Evolutionary conservation across 2,329 filamentous ascomycete genomes (phyloP), one percentile per base, ranked within the genome.

Genomic region (Penicillium hordei): DNA sequence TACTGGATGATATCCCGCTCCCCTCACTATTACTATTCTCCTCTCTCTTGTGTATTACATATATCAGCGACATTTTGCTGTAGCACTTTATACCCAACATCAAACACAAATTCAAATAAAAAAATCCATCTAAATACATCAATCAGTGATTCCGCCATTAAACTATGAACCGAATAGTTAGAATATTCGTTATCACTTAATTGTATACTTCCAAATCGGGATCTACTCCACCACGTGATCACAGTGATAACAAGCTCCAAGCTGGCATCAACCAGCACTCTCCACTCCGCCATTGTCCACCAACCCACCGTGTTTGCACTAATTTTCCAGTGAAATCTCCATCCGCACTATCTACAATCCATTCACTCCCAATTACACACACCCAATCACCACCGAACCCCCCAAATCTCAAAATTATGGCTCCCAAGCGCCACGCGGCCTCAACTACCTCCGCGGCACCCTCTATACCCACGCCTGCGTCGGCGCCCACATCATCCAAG

Each of bases 341-440:
- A 27, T 34, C 34, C 0, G 9, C 2, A 2, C 6, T 21, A 17
- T 21, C 10, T 21, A 6, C 3, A 43, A 44, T 15, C 2, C 0
- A 38, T 31, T 1, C 40, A 49, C 6, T 5, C 5, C n/a, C 34
- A 45, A 23, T 40, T 29, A 43, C 45, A 63, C 72, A 59, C 64
- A 7, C 59, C 69, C 21, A 73, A 73, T 70, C 65, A 63, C 55
- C 55, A 64, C 52, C 57, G 63, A 40, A 54, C 62, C 21, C 21
- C 43, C 65, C 43, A 55, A 51, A 48, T n/a, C 33, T 34, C 44
- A 29, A 66, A 65, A 63, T 57, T 39, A 69, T 72, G 59, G 58
- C 71, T 51, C 59, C 67, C 53, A 68, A 66, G 63, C 65, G 65
- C 60, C 65, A 70, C 60, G 67, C 68, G 55, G 65, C 69, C 60